Evolutionary conservation across 176 grass and related monocot species (phyloP).

Genomic region (Rhynchospora tenuis): DNA sequence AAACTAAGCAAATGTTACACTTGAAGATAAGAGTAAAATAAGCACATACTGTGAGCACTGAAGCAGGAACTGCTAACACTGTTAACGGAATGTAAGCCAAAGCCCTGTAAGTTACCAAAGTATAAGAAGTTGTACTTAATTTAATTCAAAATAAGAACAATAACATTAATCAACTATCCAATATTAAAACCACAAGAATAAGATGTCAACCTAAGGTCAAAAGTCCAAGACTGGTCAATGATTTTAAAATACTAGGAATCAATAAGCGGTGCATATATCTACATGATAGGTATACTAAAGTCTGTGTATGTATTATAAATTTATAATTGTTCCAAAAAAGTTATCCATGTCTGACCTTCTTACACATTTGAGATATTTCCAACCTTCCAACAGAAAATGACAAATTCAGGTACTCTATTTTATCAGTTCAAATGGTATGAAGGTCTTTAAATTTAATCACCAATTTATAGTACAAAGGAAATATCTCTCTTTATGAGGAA

Average conservation of each 20-base stretch:
- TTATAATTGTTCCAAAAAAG: neutral
- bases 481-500: neutral
- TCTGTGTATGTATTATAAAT: neutral
- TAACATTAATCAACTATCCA: neutral
- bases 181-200: neutral
- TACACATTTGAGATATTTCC: neutral
- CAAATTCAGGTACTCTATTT: neutral
- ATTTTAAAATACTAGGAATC: no score
- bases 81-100: conserved; percentile 91
- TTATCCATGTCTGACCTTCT: neutral
- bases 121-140: neutral
- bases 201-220: neutral
- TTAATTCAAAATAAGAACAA: conserved; percentile 5
- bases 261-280: no score
- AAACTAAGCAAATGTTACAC: neutral
- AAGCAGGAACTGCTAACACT: conserved; percentile 93
- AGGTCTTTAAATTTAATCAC: conserved; percentile 19
- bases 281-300: no score
- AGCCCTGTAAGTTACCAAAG: conserved; percentile 48
- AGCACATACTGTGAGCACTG: conserved; percentile 76
- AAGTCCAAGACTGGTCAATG: no score
- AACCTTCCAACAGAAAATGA: neutral
- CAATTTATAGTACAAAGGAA: conserved; percentile 13
- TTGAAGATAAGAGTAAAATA: neutral
- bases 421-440: neutral